These are phyloP conservation scores for Brasilioporus rufonigricans DNA, from an alignment of 768 basidiomycete genomes.

Conservation along the genomic window DNA sequence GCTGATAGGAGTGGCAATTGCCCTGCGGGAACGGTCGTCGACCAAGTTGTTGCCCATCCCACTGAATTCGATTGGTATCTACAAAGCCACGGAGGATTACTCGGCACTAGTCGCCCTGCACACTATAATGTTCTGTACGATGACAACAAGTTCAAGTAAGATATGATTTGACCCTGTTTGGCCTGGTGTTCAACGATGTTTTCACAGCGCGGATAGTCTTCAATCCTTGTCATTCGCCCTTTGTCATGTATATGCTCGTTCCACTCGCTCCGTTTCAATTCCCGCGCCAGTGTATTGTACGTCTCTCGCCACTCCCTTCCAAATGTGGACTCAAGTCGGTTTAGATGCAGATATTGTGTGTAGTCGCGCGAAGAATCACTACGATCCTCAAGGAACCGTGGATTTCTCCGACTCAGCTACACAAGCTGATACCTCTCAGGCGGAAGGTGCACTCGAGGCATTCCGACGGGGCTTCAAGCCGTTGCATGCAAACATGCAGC, in stretches of 20 bases:
- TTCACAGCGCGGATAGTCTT: constrained; percentile 56
- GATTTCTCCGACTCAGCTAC: constrained; percentile 63
- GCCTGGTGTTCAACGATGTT: constrained; percentile 6
- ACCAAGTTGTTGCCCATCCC: constrained; percentile 66
- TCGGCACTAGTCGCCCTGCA: constrained; percentile 71
- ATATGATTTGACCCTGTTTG: neutral
- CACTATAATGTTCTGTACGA: constrained; percentile 48
- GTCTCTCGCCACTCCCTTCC: constrained; percentile 18
- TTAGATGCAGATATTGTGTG: constrained; percentile 77
- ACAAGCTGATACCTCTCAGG: constrained; percentile 40
- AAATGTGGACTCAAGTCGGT: neutral
- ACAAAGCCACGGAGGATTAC: constrained; percentile 71
- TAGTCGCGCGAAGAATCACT: constrained; percentile 78
- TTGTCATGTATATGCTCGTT: constrained; percentile 78
- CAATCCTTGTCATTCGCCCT: constrained; percentile 73
- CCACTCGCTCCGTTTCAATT: constrained; percentile 79
- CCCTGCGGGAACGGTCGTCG: constrained; percentile 76
- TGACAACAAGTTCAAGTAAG: constrained; percentile 61
- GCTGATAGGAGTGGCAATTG: constrained; percentile 71
- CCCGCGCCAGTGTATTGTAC: constrained; percentile 81
- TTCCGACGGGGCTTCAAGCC: constrained; percentile 57
- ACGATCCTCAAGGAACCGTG: constrained; percentile 56
- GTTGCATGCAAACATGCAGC: constrained; percentile 47
- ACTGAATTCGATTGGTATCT: constrained; percentile 78
- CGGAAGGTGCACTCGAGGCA: constrained; percentile 42